Evolutionary conservation across 805 yeast species (phyloP).

Genomic region (Saturnispora sanitii): DNA sequence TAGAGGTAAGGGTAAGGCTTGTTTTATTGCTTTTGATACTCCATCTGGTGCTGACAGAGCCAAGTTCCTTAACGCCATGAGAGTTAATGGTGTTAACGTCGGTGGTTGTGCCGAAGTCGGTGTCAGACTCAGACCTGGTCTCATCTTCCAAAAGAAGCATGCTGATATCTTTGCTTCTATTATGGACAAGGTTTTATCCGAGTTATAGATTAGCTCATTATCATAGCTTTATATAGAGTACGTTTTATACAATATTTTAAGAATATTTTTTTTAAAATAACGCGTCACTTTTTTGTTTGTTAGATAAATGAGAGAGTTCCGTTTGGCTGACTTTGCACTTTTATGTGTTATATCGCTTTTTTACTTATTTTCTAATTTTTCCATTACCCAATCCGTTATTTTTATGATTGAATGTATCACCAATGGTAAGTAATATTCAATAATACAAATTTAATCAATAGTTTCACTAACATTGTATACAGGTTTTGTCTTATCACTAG

Average conservation of each 20-base stretch:
- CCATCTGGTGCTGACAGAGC: slow-evolving; percentile 47
- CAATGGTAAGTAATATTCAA: slow-evolving; percentile 5
- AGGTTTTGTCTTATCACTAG: slow-evolving; percentile 19
- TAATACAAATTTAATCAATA: too few species aligned
- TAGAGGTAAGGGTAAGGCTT: slow-evolving; percentile 68
- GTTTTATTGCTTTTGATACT: slow-evolving; percentile 77
- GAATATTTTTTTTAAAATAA: not conserved
- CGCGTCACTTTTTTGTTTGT: slow-evolving; percentile 1
- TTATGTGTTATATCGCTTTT: slow-evolving; percentile 17
- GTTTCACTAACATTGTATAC: too few species aligned
- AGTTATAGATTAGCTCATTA: slow-evolving; percentile 15
- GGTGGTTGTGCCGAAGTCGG: slow-evolving; percentile 80
- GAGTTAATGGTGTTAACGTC: slow-evolving; percentile 59
- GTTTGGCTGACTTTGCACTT: slow-evolving; percentile 22
- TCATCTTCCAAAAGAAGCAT: slow-evolving; percentile 71
- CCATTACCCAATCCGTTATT: slow-evolving; percentile 13
- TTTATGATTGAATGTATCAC: slow-evolving; percentile 1
- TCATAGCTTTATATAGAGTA: not conserved
- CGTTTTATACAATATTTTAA: too few species aligned
- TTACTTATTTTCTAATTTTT: slow-evolving; percentile 21
- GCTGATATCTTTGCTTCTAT: slow-evolving; percentile 53
- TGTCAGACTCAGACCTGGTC: slow-evolving; percentile 72
- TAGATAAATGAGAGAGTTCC: slow-evolving; percentile 23
- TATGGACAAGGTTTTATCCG: slow-evolving; percentile 29
- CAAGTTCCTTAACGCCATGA: slow-evolving; percentile 49